Percentiles rank a stretch among this genome's conserved stretches.
Conservation (phyloP, 305 asterid genomes). For the Rubia occidens region DNA sequence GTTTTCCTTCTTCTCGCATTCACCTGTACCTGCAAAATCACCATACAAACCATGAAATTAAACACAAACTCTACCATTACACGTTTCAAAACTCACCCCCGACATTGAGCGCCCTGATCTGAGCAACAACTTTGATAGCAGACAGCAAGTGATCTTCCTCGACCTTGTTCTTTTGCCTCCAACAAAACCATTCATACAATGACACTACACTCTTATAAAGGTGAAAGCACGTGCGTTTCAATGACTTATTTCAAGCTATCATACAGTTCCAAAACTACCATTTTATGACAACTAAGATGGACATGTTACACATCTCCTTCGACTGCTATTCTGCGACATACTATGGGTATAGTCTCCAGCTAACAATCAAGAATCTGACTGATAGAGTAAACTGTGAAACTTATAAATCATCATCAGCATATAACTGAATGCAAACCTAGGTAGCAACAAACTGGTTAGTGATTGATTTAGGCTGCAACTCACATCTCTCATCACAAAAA, state of each 20-base stretch:
- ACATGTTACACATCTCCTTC: background rate
- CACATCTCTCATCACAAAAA: no score
- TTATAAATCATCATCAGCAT: no score
- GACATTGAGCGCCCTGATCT: slow-evolving; percentile 33
- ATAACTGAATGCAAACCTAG: no score
- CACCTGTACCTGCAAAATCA: slow-evolving; percentile 29
- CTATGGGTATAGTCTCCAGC: background rate
- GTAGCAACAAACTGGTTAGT: no score
- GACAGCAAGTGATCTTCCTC: slow-evolving; percentile 53
- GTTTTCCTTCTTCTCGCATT: slow-evolving; percentile 26
- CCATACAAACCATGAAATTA: background rate
- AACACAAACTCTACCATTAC: no score
- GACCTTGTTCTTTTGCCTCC: slow-evolving; percentile 35
- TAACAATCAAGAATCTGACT: background rate
- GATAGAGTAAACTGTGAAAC: no score
- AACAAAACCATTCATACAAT: background rate
- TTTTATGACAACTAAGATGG: slow-evolving; percentile 5
- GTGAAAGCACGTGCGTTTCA: background rate
- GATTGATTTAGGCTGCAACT: no score
- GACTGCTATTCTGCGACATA: background rate
- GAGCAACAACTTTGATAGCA: slow-evolving; percentile 56
- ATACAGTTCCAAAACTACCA: slow-evolving; percentile 17
- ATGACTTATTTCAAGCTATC: slow-evolving; percentile 4
- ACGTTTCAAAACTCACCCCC: slow-evolving; percentile 21
- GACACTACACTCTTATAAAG: background rate